A percentile compares a stretch with the other conserved stretches of the same genome.
Evolutionary conservation across 2,329 filamentous ascomycete species (phyloP).

Genomic region (Rutstroemia sp.): DNA sequence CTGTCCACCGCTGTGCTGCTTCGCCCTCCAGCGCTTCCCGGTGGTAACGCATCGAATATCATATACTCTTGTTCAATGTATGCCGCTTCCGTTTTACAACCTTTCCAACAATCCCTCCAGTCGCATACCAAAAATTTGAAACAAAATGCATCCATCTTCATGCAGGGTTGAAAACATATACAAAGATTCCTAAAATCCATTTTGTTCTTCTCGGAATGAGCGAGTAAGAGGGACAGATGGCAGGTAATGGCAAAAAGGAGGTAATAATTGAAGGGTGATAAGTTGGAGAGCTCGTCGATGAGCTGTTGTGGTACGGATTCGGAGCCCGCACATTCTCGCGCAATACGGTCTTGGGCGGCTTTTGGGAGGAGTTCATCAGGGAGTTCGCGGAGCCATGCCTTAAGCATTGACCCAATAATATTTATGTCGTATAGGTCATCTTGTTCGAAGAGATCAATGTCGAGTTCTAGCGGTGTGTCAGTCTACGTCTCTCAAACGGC

Average conservation of each 20-base stretch:
- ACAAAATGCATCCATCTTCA: constrained; percentile 92
- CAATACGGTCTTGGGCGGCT: constrained; percentile 69
- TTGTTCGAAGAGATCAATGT: constrained; percentile 85
- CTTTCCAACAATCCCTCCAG: constrained; percentile 96
- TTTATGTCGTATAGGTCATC: constrained; percentile 91
- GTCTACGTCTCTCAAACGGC: background rate
- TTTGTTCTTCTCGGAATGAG: constrained; percentile 92
- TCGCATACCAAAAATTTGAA: constrained; percentile 94
- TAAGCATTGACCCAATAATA: constrained; percentile 92
- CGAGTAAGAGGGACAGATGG: constrained; percentile 84
- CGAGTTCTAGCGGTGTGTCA: constrained; percentile 52
- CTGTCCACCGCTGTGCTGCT: constrained; percentile 29
- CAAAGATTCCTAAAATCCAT: constrained; percentile 96
- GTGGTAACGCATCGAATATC: constrained; percentile 51
- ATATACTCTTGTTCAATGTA: constrained; percentile 65
- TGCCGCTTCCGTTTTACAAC: constrained; percentile 82
- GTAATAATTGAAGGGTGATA: constrained; percentile 98
- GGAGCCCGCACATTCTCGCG: constrained; percentile 70
- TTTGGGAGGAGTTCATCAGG: constrained; percentile 92
- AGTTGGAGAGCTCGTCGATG: constrained; percentile 82
- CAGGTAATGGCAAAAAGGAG: constrained; percentile 95
- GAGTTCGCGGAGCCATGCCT: constrained; percentile 91
- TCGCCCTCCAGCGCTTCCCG: constrained; percentile 29
- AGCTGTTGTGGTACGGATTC: constrained; percentile 78
- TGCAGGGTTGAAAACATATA: constrained; percentile 94